phyloP scores from a whole-genome alignment of 1,284 basidiomycete genomes.

The Ganoderma lucidum region DNA sequence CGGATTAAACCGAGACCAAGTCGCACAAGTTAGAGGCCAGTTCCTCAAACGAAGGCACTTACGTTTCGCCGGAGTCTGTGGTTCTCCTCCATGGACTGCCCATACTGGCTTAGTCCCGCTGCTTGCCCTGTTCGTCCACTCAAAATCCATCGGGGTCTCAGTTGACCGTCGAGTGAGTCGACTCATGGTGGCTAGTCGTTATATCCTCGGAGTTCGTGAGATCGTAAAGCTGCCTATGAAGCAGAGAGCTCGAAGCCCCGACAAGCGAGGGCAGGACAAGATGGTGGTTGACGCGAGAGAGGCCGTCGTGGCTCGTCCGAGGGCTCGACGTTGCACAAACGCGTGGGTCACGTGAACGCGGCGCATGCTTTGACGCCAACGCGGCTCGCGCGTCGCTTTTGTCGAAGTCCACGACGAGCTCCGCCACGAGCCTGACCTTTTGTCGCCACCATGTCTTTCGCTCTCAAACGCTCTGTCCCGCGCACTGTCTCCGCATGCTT shows the following conservation, averaged over 20 bases:
- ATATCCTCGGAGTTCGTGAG: background rate
- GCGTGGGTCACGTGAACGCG: constrained; percentile 43
- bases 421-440: background rate
- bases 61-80: constrained; percentile 72
- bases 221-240: background rate
- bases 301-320: constrained; percentile 24
- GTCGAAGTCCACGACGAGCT: background rate
- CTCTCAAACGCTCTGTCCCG: constrained; percentile 23
- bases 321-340: constrained; percentile 31
- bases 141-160: constrained; percentile 85
- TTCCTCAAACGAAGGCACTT: constrained; percentile 37
- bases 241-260: background rate
- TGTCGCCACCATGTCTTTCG: constrained; percentile 21
- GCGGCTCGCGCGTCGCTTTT: constrained; percentile 1
- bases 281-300: constrained; percentile 28
- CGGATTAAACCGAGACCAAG: background rate
- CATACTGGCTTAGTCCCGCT: constrained; percentile 63
- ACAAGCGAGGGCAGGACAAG: constrained; percentile 5
- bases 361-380: constrained; percentile 23
- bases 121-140: constrained; percentile 65
- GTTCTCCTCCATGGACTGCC: constrained; percentile 51
- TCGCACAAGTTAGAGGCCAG: background rate
- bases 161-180: constrained; percentile 55
- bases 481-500: constrained; percentile 12
- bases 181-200: constrained; percentile 26